Evolutionary conservation across 345 rosid species (phyloP), one percentile per base, ranked within the genome.

Genomic region (Camelina laxa): DNA sequence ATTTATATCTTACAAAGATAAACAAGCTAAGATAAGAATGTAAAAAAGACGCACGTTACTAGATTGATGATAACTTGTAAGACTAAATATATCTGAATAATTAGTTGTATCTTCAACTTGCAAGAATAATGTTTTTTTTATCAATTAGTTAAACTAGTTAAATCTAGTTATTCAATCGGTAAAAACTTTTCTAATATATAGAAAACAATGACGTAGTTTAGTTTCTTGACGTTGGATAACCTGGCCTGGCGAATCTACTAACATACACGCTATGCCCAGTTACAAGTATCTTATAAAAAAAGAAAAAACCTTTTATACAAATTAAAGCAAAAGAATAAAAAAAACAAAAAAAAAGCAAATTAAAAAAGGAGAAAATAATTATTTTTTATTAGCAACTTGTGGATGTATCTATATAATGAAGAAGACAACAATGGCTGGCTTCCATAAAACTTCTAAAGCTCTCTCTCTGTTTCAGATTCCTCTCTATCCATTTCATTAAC

Each of bases 391-490:
- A 30, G 72, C 75, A 77, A 77, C 63, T 58, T 71, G 80, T 71
- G 36, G 20, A 64, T 57, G 21, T 27, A 20, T 56, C 54, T 76
- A 77, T 71, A 71, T 65, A 65, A 59, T 17, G 54, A 36, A 70
- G 67, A 49, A 58, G 72, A 59, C 67, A 77, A 50, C 67, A 31
- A 30, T 65, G 76, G 72, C 57, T 77, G 80, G 75, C 70, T 56
- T 49, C 72, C 60, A 71, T 63, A 1, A 1, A 54, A 31, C 64
- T 64, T 69, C 15, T 68, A 19, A 67, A 67, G 10, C 60, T 60
- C 68, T 69, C 74, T 21, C 74, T 22, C 74, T 35, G 65, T 54
- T 45, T 68, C 10, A 61, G 47, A 30, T 69, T 61, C 74, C 33
- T 41, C 64, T 53, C n/a, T 76, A 39, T 70, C 70, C 33, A 44